Evolutionary conservation across 2,329 filamentous ascomycete genomes (phyloP).

Genomic region (Coniochaeta hoffmannii): DNA sequence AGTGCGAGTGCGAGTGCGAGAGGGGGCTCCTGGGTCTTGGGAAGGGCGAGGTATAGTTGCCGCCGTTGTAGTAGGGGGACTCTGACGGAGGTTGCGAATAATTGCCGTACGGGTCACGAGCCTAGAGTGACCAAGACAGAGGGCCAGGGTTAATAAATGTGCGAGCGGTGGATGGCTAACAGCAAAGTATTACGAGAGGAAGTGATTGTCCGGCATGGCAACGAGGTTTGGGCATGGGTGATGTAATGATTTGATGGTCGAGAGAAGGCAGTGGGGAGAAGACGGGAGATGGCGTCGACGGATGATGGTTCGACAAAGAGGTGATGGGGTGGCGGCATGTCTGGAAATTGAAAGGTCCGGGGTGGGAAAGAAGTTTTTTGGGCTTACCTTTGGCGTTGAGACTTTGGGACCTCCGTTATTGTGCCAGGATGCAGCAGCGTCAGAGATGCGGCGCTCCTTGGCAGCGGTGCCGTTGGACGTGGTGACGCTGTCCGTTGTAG

Average conservation of each 20-base stretch:
- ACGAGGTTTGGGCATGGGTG: background rate
- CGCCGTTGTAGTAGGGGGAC: constrained; percentile 39
- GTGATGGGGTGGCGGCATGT: constrained; percentile 9
- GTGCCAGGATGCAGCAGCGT: constrained; percentile 34
- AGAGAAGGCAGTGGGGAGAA: background rate
- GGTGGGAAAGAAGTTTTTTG: constrained; percentile 3
- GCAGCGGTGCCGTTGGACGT: constrained; percentile 31
- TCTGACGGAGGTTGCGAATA: constrained; percentile 35
- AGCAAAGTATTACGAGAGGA: background rate
- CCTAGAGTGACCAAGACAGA: constrained; percentile 24
- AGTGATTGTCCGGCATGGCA: background rate
- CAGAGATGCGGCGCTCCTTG: constrained; percentile 37
- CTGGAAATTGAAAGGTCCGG: constrained; percentile 12
- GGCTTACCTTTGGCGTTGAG: constrained; percentile 40
- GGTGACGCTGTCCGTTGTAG: constrained; percentile 38
- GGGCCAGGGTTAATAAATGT: background rate
- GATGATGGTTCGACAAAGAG: constrained; percentile 10
- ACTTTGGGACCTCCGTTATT: constrained; percentile 28
- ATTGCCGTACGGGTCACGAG: constrained; percentile 43
- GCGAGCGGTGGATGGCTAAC: background rate
- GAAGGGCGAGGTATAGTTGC: constrained; percentile 36
- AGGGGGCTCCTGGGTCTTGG: constrained; percentile 43
- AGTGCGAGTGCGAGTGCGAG: constrained; percentile 39
- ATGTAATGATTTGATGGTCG: background rate
- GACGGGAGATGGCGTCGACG: constrained; percentile 10